Evolutionary conservation across 441 rosid species (phyloP), one percentile per base, ranked within the genome.

Genomic region (Eruca vesicaria): DNA sequence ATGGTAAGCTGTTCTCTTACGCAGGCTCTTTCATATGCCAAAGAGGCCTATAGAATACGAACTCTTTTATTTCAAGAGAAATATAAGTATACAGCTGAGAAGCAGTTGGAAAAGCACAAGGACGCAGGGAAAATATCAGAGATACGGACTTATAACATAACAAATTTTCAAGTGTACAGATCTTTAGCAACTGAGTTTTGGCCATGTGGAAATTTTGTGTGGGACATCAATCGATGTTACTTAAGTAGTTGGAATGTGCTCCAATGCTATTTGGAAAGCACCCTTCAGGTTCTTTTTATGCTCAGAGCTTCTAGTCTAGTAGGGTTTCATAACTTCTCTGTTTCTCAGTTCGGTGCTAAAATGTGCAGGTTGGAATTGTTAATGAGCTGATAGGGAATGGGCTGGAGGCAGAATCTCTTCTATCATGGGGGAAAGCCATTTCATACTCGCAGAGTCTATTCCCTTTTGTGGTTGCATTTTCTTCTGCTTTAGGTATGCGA

Each of bases 171-270:
- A 58, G 79, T 89, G 79, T 63, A 79, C 21, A 84, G 73, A 69
- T 82, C 86, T 43, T 70, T 75, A 75, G 91, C 86, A 64, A 50
- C 83, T 82, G 89, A 92, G 77, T 63, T 86, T 63, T 89, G 93
- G 97, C 83, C 85, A 9, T 82, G 85, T 59, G 82, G 86, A 65
- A 71, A 62, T 45, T 73, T 68, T 71, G 73, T 79, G 20, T 76
- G 78, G 81, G 85, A 90, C 66, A 38, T 82, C 53, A 89, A 84
- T 75, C 79, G 71, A 57, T 83, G 69, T 63, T 87, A 94, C 85
- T 89, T 94, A 75, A 96, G 97, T 81, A 89, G 97, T 21, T 96
- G 99, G 98, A 90, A 85, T 74, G 86, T 87, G 71, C 89, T 96
- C 72, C 92, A 94, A 38, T 84, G 91, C 79, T 94, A 92, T 77